phyloP scores from a whole-genome alignment of 192 early-diverging fungal genomes.

The Phycomyces blakesleeanus region DNA sequence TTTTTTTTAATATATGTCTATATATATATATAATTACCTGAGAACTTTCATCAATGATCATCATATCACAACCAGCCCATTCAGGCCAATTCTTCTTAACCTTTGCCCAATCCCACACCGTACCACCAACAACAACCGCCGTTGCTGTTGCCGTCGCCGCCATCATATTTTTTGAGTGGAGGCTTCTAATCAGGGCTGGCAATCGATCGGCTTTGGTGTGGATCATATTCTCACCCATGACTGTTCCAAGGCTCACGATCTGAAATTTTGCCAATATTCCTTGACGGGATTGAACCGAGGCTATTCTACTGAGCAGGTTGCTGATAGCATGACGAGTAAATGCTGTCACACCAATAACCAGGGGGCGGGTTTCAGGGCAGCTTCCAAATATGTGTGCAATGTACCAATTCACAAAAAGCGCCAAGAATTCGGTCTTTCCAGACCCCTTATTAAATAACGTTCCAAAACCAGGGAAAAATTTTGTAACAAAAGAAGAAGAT shows the following conservation, averaged over 20 bases:
- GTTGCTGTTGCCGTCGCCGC: slow-evolving; percentile 9
- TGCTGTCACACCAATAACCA: slow-evolving; percentile 46
- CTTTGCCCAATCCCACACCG: slow-evolving; percentile 40
- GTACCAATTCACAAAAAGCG: slow-evolving; percentile 39
- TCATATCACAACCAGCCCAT: slow-evolving; percentile 22
- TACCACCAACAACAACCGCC: slow-evolving; percentile 33
- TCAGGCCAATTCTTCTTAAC: slow-evolving; percentile 17
- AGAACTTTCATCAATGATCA: slow-evolving; percentile 38
- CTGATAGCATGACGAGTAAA: slow-evolving; percentile 47
- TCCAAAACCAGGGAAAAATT: too few species aligned
- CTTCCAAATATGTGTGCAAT: slow-evolving; percentile 32
- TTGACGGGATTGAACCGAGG: slow-evolving; percentile 24
- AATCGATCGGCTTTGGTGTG: slow-evolving; percentile 16
- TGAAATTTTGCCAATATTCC: slow-evolving; percentile 8
- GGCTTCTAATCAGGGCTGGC: slow-evolving; percentile 1
- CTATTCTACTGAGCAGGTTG: slow-evolving; percentile 37
- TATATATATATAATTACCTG: slow-evolving; percentile 18
- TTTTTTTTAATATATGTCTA: too few species aligned
- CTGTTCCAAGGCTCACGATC: slow-evolving; percentile 1
- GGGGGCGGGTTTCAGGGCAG: slow-evolving; percentile 27
- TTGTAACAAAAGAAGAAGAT: too few species aligned
- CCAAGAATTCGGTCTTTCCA: slow-evolving; percentile 50
- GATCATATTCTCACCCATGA: too few species aligned
- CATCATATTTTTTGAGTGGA: too few species aligned
- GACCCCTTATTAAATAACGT: slow-evolving; percentile 43